A percentile compares a stretch with the other conserved stretches of the same genome.
phyloP scores from a whole-genome alignment of 441 rosid species.

The Adansonia gregorii region DNA sequence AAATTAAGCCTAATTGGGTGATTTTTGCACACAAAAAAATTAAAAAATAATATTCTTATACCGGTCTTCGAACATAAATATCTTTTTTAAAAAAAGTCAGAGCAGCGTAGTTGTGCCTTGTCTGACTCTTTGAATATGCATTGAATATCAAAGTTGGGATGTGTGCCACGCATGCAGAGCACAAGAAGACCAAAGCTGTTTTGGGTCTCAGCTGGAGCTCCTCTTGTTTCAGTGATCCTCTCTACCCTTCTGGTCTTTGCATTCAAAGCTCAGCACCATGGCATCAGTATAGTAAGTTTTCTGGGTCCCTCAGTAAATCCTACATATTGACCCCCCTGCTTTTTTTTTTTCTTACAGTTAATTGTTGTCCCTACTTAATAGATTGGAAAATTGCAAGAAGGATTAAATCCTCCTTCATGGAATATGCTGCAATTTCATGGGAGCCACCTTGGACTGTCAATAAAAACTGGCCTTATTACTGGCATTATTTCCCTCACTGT shows the following conservation, averaged over 20 bases:
- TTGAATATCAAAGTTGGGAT: slow-evolving; percentile 16
- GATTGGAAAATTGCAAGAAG: slow-evolving; percentile 90
- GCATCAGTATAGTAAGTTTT: slow-evolving; percentile 64
- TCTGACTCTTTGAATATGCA: background rate
- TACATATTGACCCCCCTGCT: background rate
- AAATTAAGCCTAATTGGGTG: no score
- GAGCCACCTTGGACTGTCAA: slow-evolving; percentile 61
- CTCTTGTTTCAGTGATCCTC: slow-evolving; percentile 66
- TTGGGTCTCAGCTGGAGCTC: slow-evolving; percentile 92
- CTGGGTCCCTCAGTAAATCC: slow-evolving; percentile 6
- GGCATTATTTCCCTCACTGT: slow-evolving; percentile 94
- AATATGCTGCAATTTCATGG: slow-evolving; percentile 83
- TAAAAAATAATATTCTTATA: no score
- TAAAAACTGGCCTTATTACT: slow-evolving; percentile 78
- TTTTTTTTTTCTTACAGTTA: background rate
- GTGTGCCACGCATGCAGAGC: slow-evolving; percentile 60
- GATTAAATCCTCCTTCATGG: slow-evolving; percentile 92
- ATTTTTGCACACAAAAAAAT: no score
- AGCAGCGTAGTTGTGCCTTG: no score
- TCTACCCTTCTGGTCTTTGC: slow-evolving; percentile 77
- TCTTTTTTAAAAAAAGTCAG: no score
- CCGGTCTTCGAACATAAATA: no score
- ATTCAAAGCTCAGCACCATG: slow-evolving; percentile 72
- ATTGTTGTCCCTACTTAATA: slow-evolving; percentile 22
- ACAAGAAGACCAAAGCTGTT: slow-evolving; percentile 77